A percentile compares a stretch with the other conserved stretches of the same genome.
Evolutionary conservation across 2,329 filamentous ascomycete genomes (phyloP).

Genomic region (Alternaria incomplexa): DNA sequence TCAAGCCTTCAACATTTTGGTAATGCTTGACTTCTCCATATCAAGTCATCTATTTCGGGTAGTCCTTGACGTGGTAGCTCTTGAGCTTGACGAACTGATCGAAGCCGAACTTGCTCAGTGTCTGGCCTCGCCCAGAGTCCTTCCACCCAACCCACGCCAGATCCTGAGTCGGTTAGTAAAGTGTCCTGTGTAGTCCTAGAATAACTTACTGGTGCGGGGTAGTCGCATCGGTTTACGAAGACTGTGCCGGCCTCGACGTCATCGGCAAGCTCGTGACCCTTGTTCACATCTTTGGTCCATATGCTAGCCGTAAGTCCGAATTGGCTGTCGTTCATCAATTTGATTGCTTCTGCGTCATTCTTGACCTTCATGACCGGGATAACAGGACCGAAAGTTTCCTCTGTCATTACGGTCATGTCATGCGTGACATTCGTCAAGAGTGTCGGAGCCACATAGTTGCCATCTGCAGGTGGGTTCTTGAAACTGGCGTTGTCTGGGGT

Average conservation of each 20-base stretch:
- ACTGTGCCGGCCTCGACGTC: conserved; percentile 91
- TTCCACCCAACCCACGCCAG: conserved; percentile 98
- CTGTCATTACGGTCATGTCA: conserved; percentile 85
- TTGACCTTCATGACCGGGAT: conserved; percentile 89
- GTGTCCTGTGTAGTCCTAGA: neutral
- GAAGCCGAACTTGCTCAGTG: conserved; percentile 87
- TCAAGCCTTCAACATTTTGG: conserved; percentile 11
- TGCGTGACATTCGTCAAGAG: conserved; percentile 81
- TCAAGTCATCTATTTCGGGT: conserved; percentile 58
- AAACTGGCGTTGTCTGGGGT: conserved; percentile 86
- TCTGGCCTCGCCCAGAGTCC: conserved; percentile 91
- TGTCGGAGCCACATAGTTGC: conserved; percentile 88
- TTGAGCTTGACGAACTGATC: conserved; percentile 97
- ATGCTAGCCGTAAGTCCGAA: conserved; percentile 96
- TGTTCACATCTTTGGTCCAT: conserved; percentile 86
- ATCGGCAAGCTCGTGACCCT: conserved; percentile 77
- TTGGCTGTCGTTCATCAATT: conserved; percentile 91
- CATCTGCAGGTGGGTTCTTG: conserved; percentile 71
- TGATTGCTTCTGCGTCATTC: conserved; percentile 78
- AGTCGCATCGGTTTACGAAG: conserved; percentile 95
- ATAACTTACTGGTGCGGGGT: conserved; percentile 81
- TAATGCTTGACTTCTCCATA: conserved; percentile 17
- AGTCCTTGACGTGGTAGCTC: conserved; percentile 91
- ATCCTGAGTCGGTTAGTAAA: conserved; percentile 62
- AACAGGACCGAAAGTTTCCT: conserved; percentile 94